Percentiles rank a stretch among this genome's conserved stretches.
phyloP scores from a whole-genome alignment of 2,329 filamentous ascomycete species.

The Xylaria sp. region DNA sequence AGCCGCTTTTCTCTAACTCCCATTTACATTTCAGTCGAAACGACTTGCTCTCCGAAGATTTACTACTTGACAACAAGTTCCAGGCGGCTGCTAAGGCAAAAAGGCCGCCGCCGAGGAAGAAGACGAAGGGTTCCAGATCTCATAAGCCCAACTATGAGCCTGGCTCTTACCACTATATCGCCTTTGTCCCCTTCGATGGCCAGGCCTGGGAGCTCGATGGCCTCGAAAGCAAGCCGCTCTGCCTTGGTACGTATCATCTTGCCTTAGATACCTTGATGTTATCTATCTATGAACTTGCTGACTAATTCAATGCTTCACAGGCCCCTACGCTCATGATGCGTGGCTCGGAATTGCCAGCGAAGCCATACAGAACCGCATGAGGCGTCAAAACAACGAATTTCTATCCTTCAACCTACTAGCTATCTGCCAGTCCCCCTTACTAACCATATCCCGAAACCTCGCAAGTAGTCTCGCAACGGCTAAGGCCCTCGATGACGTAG shows the following conservation, averaged over 20 bases:
- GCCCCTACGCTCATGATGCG: conserved; percentile 55
- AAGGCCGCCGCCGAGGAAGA: conserved; percentile 38
- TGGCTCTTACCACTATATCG: conserved; percentile 87
- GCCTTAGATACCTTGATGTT: background rate
- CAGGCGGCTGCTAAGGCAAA: conserved; percentile 52
- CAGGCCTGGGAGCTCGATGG: conserved; percentile 91
- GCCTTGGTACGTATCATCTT: conserved; percentile 61
- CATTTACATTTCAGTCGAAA: conserved; percentile 64
- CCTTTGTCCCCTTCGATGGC: conserved; percentile 81
- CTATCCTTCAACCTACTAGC: conserved; percentile 83
- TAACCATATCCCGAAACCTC: conserved; percentile 60
- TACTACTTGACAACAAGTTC: conserved; percentile 70
- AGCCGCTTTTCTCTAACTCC: conserved; percentile 1
- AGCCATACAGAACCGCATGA: conserved; percentile 75
- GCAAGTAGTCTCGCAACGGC: conserved; percentile 56
- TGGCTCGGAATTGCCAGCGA: conserved; percentile 76
- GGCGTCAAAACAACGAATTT: conserved; percentile 69
- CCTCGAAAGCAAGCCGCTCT: conserved; percentile 75
- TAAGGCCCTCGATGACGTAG: conserved; percentile 52
- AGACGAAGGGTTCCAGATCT: conserved; percentile 41
- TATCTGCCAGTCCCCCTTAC: conserved; percentile 74
- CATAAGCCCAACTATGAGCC: conserved; percentile 61
- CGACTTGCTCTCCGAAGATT: conserved; percentile 79
- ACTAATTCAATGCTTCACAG: conserved; percentile 51
- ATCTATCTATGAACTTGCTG: conserved; percentile 2